These are phyloP conservation scores for Lupinus albus DNA, from an alignment of 306 rosid genomes.

Conservation along the genomic window DNA sequence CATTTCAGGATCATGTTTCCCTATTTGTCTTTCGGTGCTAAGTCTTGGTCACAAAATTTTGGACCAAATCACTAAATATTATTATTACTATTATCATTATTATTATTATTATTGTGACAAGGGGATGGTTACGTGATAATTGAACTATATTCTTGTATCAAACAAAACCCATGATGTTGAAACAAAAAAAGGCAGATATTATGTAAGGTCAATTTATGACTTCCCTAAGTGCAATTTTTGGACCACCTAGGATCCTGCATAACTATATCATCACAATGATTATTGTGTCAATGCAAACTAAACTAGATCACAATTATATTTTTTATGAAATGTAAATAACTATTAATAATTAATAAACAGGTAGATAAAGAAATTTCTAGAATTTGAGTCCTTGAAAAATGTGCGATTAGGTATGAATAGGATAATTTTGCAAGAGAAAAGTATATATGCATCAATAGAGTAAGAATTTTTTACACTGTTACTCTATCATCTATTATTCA, in stretches of 20 bases:
- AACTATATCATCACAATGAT: constrained; percentile 1
- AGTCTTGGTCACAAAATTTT: constrained; percentile 31
- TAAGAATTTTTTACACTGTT: no score
- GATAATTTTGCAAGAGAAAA: no score
- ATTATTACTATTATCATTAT: background rate
- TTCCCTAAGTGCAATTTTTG: constrained; percentile 27
- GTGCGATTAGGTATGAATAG: no score
- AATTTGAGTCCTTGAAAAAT: no score
- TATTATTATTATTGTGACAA: constrained; percentile 36
- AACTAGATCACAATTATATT: background rate
- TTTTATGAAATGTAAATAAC: no score
- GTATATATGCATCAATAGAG: no score
- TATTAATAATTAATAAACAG: no score
- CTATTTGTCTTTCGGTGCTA: constrained; percentile 37
- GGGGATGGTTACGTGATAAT: constrained; percentile 39
- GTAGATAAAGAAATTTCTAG: no score
- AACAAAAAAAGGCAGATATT: constrained; percentile 9
- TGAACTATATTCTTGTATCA: constrained; percentile 18
- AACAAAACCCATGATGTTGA: background rate
- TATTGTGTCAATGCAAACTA: background rate
- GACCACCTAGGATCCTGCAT: constrained; percentile 15
- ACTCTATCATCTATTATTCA: no score
- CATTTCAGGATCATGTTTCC: background rate
- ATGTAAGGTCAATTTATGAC: constrained; percentile 11
- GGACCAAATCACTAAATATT: constrained; percentile 26